Evolutionary conservation across 106 monocot genomes (phyloP).

Genomic region (Dioscorea dumetorum): DNA sequence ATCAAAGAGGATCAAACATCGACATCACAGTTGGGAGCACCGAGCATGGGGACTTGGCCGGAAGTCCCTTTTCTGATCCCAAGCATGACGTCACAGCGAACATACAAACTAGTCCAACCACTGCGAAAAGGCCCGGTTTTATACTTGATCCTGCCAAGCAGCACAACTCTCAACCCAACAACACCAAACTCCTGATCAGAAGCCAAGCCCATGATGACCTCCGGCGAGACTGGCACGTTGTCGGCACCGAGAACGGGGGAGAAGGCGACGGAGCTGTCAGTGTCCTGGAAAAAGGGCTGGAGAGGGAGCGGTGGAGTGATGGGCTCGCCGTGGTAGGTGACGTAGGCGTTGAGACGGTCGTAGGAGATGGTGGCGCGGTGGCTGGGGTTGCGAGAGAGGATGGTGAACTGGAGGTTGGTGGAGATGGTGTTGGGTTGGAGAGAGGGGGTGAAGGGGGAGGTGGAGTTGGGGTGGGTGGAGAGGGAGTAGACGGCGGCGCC

Average conservation of each 20-base stretch:
- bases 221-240: slow-evolving; percentile 34
- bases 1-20: slow-evolving; percentile 7
- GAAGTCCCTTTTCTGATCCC: slow-evolving; percentile 28
- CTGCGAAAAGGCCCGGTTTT: slow-evolving; percentile 46
- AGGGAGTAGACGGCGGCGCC: too few relatives aligned
- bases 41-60: slow-evolving; percentile 51
- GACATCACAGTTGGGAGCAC: slow-evolving; percentile 47
- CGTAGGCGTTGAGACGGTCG: too few relatives aligned
- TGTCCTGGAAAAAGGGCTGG: slow-evolving; percentile 45
- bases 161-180: slow-evolving; percentile 41
- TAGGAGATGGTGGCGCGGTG: too few relatives aligned
- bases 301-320: slow-evolving; percentile 10
- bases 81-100: slow-evolving; percentile 49
- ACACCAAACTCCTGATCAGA: slow-evolving; percentile 38
- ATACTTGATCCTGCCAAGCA: slow-evolving; percentile 62
- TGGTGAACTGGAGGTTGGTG: too few relatives aligned
- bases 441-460: too few relatives aligned
- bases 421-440: too few relatives aligned
- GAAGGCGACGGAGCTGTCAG: slow-evolving; percentile 34
- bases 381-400: too few relatives aligned
- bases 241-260: slow-evolving; percentile 45
- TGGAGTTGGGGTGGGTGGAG: too few relatives aligned
- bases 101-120: slow-evolving; percentile 50
- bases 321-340: too few relatives aligned
- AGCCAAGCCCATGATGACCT: slow-evolving; percentile 30